Conservation (phyloP, 768 basidiomycete species). For the Lactifluus echinatus region DNA sequence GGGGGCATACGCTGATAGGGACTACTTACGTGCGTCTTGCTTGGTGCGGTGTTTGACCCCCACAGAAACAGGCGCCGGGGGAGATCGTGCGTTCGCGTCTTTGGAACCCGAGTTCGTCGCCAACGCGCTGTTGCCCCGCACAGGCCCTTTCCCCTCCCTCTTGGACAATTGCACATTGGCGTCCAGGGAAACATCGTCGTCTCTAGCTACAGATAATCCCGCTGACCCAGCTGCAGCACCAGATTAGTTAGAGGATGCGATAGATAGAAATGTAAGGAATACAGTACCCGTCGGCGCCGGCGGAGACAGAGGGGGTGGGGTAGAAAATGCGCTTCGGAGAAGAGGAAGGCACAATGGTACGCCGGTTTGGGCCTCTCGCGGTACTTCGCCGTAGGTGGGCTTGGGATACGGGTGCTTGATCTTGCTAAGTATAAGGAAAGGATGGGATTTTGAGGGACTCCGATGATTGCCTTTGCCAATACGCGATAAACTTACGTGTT, state of each 20-base stretch:
- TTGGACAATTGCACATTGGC: background rate
- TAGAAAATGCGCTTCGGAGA: slow-evolving; percentile 26
- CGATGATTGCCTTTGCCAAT: no score
- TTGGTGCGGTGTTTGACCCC: background rate
- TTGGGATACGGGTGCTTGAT: slow-evolving; percentile 34
- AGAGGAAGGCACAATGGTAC: slow-evolving; percentile 35
- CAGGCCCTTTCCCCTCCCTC: background rate
- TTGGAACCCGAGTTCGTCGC: background rate
- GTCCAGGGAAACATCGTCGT: background rate
- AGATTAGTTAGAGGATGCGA: background rate
- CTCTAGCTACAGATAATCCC: slow-evolving; percentile 17
- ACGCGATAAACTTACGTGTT: background rate
- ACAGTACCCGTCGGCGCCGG: slow-evolving; percentile 29
- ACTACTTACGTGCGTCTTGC: background rate
- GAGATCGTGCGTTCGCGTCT: background rate
- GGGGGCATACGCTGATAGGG: background rate
- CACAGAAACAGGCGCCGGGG: background rate
- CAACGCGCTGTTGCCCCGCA: background rate
- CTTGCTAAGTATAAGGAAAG: slow-evolving; percentile 21
- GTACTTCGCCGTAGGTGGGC: slow-evolving; percentile 32
- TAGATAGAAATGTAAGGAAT: slow-evolving; percentile 9
- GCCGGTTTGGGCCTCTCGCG: slow-evolving; percentile 33
- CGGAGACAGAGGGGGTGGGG: slow-evolving; percentile 20
- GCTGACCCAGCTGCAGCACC: slow-evolving; percentile 14
- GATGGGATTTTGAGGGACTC: background rate